Conservation (phyloP, 2,329 filamentous ascomycete genomes). For the Colletotrichum australisinense region DNA sequence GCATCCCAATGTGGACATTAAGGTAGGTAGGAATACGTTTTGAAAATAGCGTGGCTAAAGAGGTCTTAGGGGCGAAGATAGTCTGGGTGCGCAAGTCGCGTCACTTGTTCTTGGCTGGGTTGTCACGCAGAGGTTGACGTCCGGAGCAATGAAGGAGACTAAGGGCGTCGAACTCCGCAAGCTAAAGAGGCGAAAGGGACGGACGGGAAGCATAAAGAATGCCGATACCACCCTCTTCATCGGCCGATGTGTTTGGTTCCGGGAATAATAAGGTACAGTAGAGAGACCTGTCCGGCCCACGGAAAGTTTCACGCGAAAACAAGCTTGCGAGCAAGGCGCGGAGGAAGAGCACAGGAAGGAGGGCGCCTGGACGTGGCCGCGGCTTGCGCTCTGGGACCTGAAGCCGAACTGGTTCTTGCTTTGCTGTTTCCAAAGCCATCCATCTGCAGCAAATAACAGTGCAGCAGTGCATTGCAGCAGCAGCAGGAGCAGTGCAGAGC, state of each 20-base stretch:
- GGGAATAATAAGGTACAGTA: not conserved
- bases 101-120: constrained; percentile 29
- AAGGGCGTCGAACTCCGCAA: not conserved
- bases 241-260: not conserved
- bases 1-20: not conserved
- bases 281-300: not conserved
- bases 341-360: not conserved
- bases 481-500: not conserved
- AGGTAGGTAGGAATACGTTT: not conserved
- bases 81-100: constrained; percentile 12
- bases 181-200: not conserved
- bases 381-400: not conserved
- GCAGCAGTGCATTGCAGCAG: no score
- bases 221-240: constrained; percentile 7
- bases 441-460: not conserved
- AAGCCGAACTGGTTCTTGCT: not conserved
- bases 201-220: constrained; percentile 5
- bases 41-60: not conserved
- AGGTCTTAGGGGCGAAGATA: constrained; percentile 1
- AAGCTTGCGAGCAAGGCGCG: constrained; percentile 20
- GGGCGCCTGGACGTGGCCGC: not conserved
- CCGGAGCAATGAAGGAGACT: not conserved
- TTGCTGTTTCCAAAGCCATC: constrained; percentile 14
- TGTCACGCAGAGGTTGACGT: constrained; percentile 24
- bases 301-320: constrained; percentile 28